Evolutionary conservation across 176 grass and related monocot genomes (phyloP), one percentile per base, ranked within the genome.

Genomic region (Triticum dicoccoides): DNA sequence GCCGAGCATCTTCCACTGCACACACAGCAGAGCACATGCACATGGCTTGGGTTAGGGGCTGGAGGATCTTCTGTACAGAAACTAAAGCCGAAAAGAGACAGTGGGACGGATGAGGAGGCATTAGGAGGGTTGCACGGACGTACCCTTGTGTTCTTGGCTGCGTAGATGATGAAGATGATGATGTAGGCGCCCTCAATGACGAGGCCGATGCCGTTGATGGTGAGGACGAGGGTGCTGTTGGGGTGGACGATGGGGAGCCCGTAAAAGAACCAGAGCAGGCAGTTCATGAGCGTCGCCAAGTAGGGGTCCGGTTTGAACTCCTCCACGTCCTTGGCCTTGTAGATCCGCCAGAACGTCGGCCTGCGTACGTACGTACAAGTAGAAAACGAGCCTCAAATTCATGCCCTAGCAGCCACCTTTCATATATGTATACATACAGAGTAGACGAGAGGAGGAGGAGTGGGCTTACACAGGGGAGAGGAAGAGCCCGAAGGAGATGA

Each of bases 231-330:
- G 70, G 89, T 74, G 85, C 87, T 89, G 81, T 94, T 17, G 0
- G 87, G 89, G 78, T 94, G 90, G 20, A 94, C 87, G 14, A 88
- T 0, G 18, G 92, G 92, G 3, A 94, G 59, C 0, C 92, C 92
- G 75, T 94, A 94, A 30, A 94, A 88, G 7, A 94, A 81, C 95
- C 95, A 97, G 8, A 97, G 61, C 78, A 86, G 86, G 84, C 92
- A 97, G 83, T 97, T 97, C 61, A 97, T 66, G 10, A 92, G 78
- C 4, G 92, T 97, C 4, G 95, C 95, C 12, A 97, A 76, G 88
- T 97, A 97, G 2, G 95, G 95, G 45, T 91, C 59, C 0, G 95
- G 82, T 6, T 83, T 90, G 89, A 88, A 94, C 35, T 82, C 8
- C 85, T 92, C 84, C 81, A 97, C 95, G 72, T 87, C 88, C 15